Evolutionary conservation across 1,284 basidiomycete species (phyloP).

Genomic region (Ustilago trichophora): DNA sequence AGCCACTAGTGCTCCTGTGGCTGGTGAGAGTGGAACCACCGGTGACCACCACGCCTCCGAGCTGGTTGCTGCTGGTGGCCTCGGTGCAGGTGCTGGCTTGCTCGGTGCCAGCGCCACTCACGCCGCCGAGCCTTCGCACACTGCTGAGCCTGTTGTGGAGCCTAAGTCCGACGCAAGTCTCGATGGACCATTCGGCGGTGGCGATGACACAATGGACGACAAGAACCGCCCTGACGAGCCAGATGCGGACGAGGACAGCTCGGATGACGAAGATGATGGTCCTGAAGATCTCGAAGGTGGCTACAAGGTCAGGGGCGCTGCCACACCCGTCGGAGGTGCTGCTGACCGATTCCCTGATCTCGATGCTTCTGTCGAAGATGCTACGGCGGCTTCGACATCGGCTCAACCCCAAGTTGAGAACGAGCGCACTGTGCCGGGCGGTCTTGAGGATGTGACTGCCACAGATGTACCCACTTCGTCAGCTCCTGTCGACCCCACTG

Average conservation of each 20-base stretch:
- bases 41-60: conserved; percentile 13
- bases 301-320: conserved; percentile 20
- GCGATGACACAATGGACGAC: conserved; percentile 4
- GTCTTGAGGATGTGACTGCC: conserved; percentile 30
- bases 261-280: conserved; percentile 55
- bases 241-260: conserved; percentile 47
- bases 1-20: neutral
- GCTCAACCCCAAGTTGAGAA: conserved; percentile 9
- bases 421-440: conserved; percentile 31
- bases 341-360: conserved; percentile 41
- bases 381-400: neutral
- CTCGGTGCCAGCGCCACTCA: conserved; percentile 11
- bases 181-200: conserved; percentile 29
- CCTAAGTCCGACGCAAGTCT: conserved; percentile 10
- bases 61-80: conserved; percentile 14
- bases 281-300: conserved; percentile 56
- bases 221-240: conserved; percentile 50
- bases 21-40: conserved; percentile 63
- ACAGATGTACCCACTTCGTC: conserved; percentile 7
- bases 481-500: conserved; percentile 31
- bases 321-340: conserved; percentile 18
- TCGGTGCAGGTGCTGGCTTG: conserved; percentile 13
- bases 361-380: neutral
- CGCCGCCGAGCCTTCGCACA: conserved; percentile 12
- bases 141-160: neutral